Evolutionary conservation across 2,329 filamentous ascomycete genomes (phyloP).

Genomic region (Mycosphaerella sp.): DNA sequence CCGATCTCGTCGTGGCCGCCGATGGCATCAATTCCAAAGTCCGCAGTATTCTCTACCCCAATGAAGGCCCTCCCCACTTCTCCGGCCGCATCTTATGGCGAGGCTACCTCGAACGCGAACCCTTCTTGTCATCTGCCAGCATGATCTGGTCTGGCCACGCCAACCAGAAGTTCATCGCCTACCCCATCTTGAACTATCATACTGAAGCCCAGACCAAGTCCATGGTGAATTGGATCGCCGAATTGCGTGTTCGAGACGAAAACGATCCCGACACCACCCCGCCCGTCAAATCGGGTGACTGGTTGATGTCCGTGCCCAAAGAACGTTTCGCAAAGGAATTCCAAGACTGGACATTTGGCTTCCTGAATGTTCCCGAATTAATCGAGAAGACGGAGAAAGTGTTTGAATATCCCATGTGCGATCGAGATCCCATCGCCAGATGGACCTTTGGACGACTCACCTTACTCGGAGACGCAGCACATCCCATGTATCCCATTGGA

Average conservation of each 20-base stretch:
- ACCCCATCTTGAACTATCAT: conserved; percentile 38
- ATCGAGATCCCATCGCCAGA: conserved; percentile 38
- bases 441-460: conserved; percentile 38
- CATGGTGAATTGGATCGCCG: conserved; percentile 45
- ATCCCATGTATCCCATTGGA: conserved; percentile 42
- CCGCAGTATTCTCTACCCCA: conserved; percentile 38
- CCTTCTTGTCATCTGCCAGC: conserved; percentile 39
- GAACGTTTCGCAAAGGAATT: conserved; percentile 38
- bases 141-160: conserved; percentile 46
- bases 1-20: conserved; percentile 37
- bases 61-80: conserved; percentile 42
- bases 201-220: conserved; percentile 24
- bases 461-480: conserved; percentile 40
- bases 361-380: conserved; percentile 39
- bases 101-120: conserved; percentile 38
- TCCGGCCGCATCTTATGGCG: conserved; percentile 45
- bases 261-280: conserved; percentile 41
- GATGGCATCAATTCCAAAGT: conserved; percentile 44
- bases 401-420: conserved; percentile 45
- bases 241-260: conserved; percentile 39
- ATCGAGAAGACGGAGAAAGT: conserved; percentile 40
- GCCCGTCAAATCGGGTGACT: conserved; percentile 37
- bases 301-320: conserved; percentile 40
- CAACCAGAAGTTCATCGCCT: conserved; percentile 45
- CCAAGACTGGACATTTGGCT: conserved; percentile 39